Percentiles rank a stretch among this genome's conserved stretches.
These are phyloP conservation scores for Hibiscus tridactylites DNA, from an alignment of 345 rosid genomes.

Conservation along the genomic window DNA sequence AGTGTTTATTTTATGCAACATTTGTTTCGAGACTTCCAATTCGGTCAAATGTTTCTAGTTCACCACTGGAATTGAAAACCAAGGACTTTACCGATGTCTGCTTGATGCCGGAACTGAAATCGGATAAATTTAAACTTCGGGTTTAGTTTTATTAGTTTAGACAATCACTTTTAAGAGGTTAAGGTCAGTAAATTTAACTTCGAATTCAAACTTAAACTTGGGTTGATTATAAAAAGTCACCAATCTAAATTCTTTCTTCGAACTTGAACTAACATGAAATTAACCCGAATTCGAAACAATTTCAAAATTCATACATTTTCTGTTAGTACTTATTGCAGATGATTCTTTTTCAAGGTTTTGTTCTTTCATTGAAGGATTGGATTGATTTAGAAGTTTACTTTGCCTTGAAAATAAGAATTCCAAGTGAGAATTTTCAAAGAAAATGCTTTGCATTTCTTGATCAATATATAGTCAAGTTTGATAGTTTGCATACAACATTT, in stretches of 20 bases:
- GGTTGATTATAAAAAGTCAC: background rate
- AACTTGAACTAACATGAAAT: background rate
- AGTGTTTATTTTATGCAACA: background rate
- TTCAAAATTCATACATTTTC: background rate
- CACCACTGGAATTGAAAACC: background rate
- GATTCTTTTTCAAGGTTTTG: too few relatives aligned
- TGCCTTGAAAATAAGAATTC: background rate
- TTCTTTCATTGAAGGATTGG: background rate
- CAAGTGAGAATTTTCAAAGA: background rate
- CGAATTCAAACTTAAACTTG: background rate
- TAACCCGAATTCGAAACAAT: background rate
- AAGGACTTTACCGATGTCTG: background rate
- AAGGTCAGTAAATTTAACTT: background rate
- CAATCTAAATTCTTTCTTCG: background rate
- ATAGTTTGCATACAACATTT: background rate
- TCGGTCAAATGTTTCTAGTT: background rate
- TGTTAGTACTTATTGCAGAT: too few relatives aligned
- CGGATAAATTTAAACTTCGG: background rate
- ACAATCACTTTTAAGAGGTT: background rate
- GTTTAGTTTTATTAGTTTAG: background rate
- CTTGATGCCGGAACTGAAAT: background rate
- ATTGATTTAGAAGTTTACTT: background rate
- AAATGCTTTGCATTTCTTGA: background rate
- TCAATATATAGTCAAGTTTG: background rate
- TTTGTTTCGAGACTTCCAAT: background rate